phyloP scores from a whole-genome alignment of 495 filamentous ascomycete genomes.

The Penicillium subrubescens region DNA sequence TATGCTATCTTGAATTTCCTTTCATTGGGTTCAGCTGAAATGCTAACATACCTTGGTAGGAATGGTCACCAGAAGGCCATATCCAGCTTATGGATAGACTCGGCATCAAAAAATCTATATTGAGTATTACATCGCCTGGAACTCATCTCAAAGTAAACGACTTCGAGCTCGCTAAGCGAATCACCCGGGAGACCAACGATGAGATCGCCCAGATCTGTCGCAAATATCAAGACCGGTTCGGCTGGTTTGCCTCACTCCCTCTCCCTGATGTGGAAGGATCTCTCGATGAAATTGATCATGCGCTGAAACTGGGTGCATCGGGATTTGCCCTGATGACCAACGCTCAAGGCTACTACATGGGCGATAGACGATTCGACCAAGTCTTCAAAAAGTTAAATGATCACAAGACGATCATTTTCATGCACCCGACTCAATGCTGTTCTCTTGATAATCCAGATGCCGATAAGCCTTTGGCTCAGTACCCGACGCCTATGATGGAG shows the following conservation, averaged over 20 bases:
- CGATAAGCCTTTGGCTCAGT: conserved; percentile 3
- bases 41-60: not conserved
- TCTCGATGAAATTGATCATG: conserved; percentile 10
- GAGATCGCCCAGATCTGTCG: not conserved
- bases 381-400: conserved; percentile 7
- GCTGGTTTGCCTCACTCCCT: conserved; percentile 6
- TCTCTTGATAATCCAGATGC: conserved; percentile 5
- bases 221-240: not conserved
- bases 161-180: not conserved
- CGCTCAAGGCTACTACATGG: conserved; percentile 5
- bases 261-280: conserved; percentile 2
- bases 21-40: too few species aligned
- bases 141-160: conserved; percentile 7
- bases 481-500: conserved; percentile 3
- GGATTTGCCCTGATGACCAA: conserved; percentile 8
- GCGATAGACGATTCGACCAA: conserved; percentile 5
- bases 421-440: conserved; percentile 9
- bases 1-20: not conserved
- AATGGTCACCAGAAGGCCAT: conserved; percentile 5
- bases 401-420: conserved; percentile 1
- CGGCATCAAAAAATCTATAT: conserved; percentile 3
- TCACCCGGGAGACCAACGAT: not conserved
- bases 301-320: conserved; percentile 1
- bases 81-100: conserved; percentile 7
- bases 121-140: conserved; percentile 7